phyloP scores from a whole-genome alignment of 768 basidiomycete genomes.

The Boletus speciosus region DNA sequence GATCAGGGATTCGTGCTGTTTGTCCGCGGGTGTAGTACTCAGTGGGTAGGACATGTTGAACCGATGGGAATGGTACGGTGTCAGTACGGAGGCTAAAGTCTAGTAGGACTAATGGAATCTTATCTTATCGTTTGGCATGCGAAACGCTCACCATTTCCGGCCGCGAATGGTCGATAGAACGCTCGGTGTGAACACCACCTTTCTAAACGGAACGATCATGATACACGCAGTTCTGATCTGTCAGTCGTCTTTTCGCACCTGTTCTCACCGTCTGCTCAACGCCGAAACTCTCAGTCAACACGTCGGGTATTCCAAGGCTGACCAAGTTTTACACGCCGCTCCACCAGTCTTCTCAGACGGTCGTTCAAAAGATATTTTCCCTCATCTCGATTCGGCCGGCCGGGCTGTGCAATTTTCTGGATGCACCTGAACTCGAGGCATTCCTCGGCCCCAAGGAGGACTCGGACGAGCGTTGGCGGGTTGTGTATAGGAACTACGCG shows the following conservation, averaged over 20 bases:
- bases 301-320: slow-evolving; percentile 79
- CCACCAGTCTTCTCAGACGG: slow-evolving; percentile 53
- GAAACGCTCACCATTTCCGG: not conserved
- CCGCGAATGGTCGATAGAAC: not conserved
- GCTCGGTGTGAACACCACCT: not conserved
- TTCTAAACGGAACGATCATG: slow-evolving; percentile 40
- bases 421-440: slow-evolving; percentile 81
- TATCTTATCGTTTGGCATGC: not conserved
- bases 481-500: slow-evolving; percentile 94
- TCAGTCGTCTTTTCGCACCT: slow-evolving; percentile 36
- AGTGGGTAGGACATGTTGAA: not conserved
- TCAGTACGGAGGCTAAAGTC: not conserved
- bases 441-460: slow-evolving; percentile 55
- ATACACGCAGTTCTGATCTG: slow-evolving; percentile 87
- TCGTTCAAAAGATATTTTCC: slow-evolving; percentile 87
- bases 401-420: slow-evolving; percentile 92
- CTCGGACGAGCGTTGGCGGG: slow-evolving; percentile 66
- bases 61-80: not conserved
- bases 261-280: slow-evolving; percentile 18
- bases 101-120: not conserved
- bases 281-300: slow-evolving; percentile 69
- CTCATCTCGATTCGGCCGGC: slow-evolving; percentile 79
- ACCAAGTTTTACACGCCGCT: slow-evolving; percentile 88
- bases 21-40: not conserved
- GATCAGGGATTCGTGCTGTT: not conserved